phyloP scores from a whole-genome alignment of 2,329 filamentous ascomycete species.

The Gaeumannomyces sp. region DNA sequence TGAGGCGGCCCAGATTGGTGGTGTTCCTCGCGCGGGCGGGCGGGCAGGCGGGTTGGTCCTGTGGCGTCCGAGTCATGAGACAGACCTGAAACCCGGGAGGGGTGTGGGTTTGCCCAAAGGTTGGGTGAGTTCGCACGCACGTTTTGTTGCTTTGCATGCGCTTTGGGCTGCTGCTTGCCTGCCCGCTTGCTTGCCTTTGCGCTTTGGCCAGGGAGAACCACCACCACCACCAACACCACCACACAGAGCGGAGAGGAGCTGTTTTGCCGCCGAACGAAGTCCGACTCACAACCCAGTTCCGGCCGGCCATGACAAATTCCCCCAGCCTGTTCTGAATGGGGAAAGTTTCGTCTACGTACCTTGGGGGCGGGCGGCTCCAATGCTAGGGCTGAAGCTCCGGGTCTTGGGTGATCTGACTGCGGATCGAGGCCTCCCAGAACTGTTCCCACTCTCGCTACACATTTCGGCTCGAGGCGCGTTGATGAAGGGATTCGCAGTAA shows the following conservation, averaged over 20 bases:
- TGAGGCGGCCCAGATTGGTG: too few species aligned
- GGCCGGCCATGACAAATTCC: slow-evolving; percentile 5
- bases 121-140: too few species aligned
- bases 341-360: background rate
- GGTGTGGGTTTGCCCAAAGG: background rate
- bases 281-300: background rate
- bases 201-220: background rate
- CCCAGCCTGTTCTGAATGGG: background rate
- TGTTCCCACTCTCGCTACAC: background rate
- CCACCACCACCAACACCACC: too few species aligned
- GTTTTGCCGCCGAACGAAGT: background rate
- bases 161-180: background rate
- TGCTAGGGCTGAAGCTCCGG: background rate
- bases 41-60: background rate
- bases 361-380: background rate
- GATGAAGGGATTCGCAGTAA: background rate
- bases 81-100: slow-evolving; percentile 4
- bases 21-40: too few species aligned
- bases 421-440: background rate
- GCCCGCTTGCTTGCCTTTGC: background rate
- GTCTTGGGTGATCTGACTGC: background rate
- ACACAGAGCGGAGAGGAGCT: background rate
- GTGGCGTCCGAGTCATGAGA: slow-evolving; percentile 1
- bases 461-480: too few species aligned
- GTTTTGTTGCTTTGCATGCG: background rate